Base-by-base conservation (phyloP, 208 protist genomes). In the Polymyxa betae region DNA sequence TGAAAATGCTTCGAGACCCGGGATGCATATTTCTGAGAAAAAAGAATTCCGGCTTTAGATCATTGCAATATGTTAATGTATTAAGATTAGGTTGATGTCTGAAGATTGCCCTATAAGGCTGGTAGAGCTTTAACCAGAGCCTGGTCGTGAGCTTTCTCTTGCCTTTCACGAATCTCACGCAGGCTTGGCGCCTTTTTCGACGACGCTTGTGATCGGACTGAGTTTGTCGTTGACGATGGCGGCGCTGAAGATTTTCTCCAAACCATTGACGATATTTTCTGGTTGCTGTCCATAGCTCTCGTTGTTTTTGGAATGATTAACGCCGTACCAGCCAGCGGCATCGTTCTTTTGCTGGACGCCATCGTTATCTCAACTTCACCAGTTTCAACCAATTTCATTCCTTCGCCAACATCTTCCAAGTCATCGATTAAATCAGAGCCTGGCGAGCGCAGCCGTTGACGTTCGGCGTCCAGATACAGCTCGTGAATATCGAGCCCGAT, bases 391-490 rank as follows among this genome's bases (percentile, higher is more conserved):
- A n/a, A n/a, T n/a, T n/a, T n/a, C n/a, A n/a, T n/a, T n/a, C n/a
- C n/a, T n/a, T n/a, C n/a, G n/a, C 49, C 49, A 24, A 60, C 24
- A 5, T 60, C 49, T 24, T 24, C 5, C 49, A 29, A 60, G 24
- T 60, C 5, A 60, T 24, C 49, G 49, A 60, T 60, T 60, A 5
- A 24, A n/a, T 82, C n/a, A 20, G 72, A 82, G 5, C 72, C 72
- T 5, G 16, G 5, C n/a, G 72, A 82, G n/a, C n/a, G 72, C n/a
- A 82, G 72, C 35, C 72, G 72, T 82, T 82, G 35, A 12, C 72
- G 72, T 82, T 82, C 72, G 72, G 35, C 72, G 72, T 82, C 72
- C 35, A n/a, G 12, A 43, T 82, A 82, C 72, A 82, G n/a, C 5
- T 40, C n/a, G 72, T 82, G 16, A 12, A 82, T 12, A 5, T 35